Evolutionary conservation across 371 early-diverging fungal genomes (phyloP), one percentile per base, ranked within the genome.

Genomic region (Fennellomyces sp.): DNA sequence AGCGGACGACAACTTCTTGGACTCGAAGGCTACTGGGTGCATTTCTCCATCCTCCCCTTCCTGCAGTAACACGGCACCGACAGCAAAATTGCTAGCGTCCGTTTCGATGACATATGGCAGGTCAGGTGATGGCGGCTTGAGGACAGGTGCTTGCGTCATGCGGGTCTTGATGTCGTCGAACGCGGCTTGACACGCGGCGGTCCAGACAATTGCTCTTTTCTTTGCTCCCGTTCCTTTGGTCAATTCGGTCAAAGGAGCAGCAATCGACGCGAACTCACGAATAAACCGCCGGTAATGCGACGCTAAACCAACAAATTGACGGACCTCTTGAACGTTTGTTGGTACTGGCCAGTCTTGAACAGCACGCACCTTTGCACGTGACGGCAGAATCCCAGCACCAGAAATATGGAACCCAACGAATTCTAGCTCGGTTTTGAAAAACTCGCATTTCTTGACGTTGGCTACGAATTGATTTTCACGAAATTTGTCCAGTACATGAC

Each of bases 361-460:
- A 0, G 65, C 68, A 19, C 67, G 27, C 0, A 81, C 62, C 41
- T 76, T 72, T 23, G 11, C 30, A 1, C 49, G 49, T 23, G 65
- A 60, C 5, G 65, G 64, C 1, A 52, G 10, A 5, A 82, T 58
- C 0, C 79, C 80, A 2, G 57, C 36, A 8, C n/a, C 31, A 25
- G 62, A 58, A 11, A 85, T 49, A 1, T 68, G 36, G 54, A 68
- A 72, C 7, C 86, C 83, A 10, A 82, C 58, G 57, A 69, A 86
- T 8, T 69, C 64, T 7, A 86, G 27, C 33, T 71, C 59, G 0
- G 15, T 29, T 15, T 53, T 19, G 33, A 33, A 41, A 59, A 87
- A 84, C 8, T 65, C 41, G 60, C 86, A 88, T 60, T 90, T 90
- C 47, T 69, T 61, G 7, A 65, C 48, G 15, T 83, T 82, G 0